phyloP scores from a whole-genome alignment of 805 yeast genomes.

The Saturnispora serradocipensis region DNA sequence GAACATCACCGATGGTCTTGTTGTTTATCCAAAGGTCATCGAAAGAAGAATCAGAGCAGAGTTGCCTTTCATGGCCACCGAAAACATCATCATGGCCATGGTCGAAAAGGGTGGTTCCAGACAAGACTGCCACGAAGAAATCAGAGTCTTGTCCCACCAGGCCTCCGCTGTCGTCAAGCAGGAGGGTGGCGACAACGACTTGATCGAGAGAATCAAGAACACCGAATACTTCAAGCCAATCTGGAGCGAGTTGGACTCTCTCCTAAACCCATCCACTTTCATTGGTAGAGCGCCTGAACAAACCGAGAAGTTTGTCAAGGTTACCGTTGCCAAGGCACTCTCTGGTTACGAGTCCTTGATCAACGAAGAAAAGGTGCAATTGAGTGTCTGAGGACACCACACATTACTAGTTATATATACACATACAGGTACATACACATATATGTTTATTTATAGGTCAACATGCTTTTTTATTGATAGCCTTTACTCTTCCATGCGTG shows the following conservation, averaged over 20 bases:
- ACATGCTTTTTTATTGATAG: too few species aligned
- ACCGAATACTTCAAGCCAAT: constrained; percentile 83
- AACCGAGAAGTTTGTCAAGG: constrained; percentile 82
- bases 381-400: constrained; percentile 54
- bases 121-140: constrained; percentile 97
- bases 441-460: neutral
- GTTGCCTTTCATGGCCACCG: constrained; percentile 99
- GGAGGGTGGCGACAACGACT: constrained; percentile 97
- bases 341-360: constrained; percentile 53
- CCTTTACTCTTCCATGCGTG: too few species aligned
- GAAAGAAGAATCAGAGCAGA: constrained; percentile 92
- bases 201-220: constrained; percentile 75
- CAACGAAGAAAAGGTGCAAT: constrained; percentile 59
- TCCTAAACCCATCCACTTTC: constrained; percentile 88
- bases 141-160: constrained; percentile 93
- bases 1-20: constrained; percentile 91
- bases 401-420: too few species aligned
- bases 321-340: constrained; percentile 78
- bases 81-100: constrained; percentile 99
- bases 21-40: constrained; percentile 97
- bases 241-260: constrained; percentile 68
- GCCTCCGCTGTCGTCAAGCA: constrained; percentile 96
- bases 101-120: constrained; percentile 96
- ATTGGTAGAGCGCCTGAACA: constrained; percentile 99
- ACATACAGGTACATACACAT: neutral